Evolutionary conservation across 2,329 filamentous ascomycete species (phyloP).

Genomic region (Beauveria asiatica): DNA sequence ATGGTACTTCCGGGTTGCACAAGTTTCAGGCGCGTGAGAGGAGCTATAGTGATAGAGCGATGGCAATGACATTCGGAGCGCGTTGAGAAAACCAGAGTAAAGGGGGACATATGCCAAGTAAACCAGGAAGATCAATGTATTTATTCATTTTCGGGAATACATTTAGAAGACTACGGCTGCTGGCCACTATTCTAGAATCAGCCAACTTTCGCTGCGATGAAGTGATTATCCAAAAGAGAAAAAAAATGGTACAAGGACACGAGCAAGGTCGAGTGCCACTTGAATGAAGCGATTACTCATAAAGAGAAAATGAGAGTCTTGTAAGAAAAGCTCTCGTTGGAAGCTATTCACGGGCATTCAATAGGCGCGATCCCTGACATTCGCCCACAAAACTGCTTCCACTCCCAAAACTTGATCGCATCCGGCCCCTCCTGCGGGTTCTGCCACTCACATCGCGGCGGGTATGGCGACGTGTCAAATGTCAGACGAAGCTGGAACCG

Average conservation of each 20-base stretch:
- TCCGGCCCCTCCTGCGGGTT: not conserved
- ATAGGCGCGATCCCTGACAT: too few species aligned
- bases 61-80: not conserved
- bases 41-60: not conserved
- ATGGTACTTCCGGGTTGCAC: not conserved
- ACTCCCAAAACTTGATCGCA: not conserved
- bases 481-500: not conserved
- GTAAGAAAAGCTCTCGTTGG: not conserved
- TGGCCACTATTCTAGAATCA: not conserved
- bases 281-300: not conserved
- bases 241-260: not conserved
- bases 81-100: not conserved
- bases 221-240: too few species aligned
- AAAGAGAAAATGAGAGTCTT: not conserved
- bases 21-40: not conserved
- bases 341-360: not conserved
- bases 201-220: not conserved
- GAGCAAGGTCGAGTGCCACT: not conserved
- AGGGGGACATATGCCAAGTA: not conserved
- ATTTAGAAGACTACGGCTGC: not conserved
- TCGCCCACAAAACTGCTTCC: not conserved
- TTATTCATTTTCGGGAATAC: not conserved
- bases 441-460: not conserved
- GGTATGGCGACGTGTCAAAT: not conserved
- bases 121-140: not conserved